Conservation (phyloP, 805 yeast genomes). For the Myxozyma geophila region DNA sequence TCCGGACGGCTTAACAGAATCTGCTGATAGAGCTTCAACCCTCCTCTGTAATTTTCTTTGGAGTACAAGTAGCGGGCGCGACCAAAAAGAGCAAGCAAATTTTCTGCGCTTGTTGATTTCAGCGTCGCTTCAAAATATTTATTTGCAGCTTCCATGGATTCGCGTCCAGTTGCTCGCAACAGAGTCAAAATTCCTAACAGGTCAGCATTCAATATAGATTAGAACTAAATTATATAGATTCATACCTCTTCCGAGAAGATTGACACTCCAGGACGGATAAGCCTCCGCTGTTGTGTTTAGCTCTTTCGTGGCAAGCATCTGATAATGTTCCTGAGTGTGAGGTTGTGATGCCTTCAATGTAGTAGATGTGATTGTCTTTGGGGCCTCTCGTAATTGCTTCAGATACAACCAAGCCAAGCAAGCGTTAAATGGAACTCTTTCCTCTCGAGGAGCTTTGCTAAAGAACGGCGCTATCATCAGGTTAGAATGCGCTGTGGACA, state of each 20-base stretch:
- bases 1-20: slow-evolving; percentile 73
- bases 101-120: slow-evolving; percentile 57
- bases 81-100: slow-evolving; percentile 77
- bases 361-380: slow-evolving; percentile 23
- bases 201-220: background rate
- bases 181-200: slow-evolving; percentile 57
- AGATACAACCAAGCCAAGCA: slow-evolving; percentile 72
- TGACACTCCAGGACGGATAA: slow-evolving; percentile 54
- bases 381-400: slow-evolving; percentile 44
- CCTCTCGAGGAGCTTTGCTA: slow-evolving; percentile 46
- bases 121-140: slow-evolving; percentile 67
- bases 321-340: slow-evolving; percentile 43
- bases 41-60: slow-evolving; percentile 71
- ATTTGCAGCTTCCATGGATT: slow-evolving; percentile 71
- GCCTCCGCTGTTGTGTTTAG: slow-evolving; percentile 54
- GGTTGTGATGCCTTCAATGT: slow-evolving; percentile 15
- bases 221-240: background rate
- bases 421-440: slow-evolving; percentile 58
- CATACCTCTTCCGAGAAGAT: slow-evolving; percentile 61
- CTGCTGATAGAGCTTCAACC: slow-evolving; percentile 83
- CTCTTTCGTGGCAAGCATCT: slow-evolving; percentile 51
- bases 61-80: slow-evolving; percentile 80
- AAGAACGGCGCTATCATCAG: slow-evolving; percentile 15
- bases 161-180: slow-evolving; percentile 48
- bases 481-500: background rate